Evolutionary conservation across 73 alveolate species (phyloP), one percentile per base, ranked within the genome.

Genomic region (Paramecium octaurelia): DNA sequence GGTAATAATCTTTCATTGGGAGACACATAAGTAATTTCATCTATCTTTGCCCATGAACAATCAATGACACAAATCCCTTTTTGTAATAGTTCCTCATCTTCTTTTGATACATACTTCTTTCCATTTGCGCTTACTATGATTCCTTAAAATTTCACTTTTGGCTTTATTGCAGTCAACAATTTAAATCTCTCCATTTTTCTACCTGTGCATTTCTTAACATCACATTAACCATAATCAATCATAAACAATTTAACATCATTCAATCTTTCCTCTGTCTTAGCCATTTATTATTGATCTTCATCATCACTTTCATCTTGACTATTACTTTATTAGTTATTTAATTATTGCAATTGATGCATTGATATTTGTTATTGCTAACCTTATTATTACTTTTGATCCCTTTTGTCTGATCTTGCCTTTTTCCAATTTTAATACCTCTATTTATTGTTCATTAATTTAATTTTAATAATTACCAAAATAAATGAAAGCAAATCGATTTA

Each of bases 191-290:
- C 97, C 93, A 98, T 92, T 60, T 96, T 96, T 96, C 98, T 96
- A 8, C 99, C 99, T 35, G 99, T 96, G 92, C 99, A 98, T 92
- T 96, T 96, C 92, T 98, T 98, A 14, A 99, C 98, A 92, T 98
- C 99, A 92, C 99, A 97, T 92, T 98, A 97, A 44, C 97, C 98
- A 71, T 97, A 98, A 93, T 98, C 98, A 95, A 97, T 93, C 99
- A 97, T 98, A 88, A 96, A 85, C 44, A 97, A 96, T 85, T 95
- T 98, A 24, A 97, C 95, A 88, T 93, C 98, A 43, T 64, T 64
- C 12, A 31, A 64, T 27, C 84, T 64, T 24, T 54, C 69, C 2
- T 54, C 69, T 54, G 14, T 54, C 69, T 54, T 54, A 2, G 18
- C 5, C 4, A 18, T 54, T 54, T 14, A 40, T 40, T 23, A 16